phyloP scores from a whole-genome alignment of 805 yeast species.

The Monosporozyma unispora region DNA sequence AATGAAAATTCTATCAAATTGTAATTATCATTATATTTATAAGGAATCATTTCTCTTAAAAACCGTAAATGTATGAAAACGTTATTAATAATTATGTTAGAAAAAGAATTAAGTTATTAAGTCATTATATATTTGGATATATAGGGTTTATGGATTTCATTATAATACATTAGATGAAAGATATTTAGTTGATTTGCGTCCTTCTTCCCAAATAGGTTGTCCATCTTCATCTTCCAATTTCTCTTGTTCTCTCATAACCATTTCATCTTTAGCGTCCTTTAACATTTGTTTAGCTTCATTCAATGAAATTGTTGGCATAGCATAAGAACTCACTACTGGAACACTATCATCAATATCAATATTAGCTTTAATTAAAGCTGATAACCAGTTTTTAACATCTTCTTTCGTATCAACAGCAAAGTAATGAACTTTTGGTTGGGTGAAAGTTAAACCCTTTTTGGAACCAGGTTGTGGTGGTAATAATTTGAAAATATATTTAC shows the following conservation, averaged over 20 bases:
- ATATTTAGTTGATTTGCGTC: slow-evolving; percentile 11
- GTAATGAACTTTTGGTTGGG: slow-evolving; percentile 91
- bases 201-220: slow-evolving; percentile 25
- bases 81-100: background rate
- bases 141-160: background rate
- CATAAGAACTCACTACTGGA: slow-evolving; percentile 89
- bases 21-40: no score
- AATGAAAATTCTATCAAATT: no score
- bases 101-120: background rate
- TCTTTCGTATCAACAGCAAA: slow-evolving; percentile 89
- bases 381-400: slow-evolving; percentile 91
- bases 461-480: slow-evolving; percentile 98
- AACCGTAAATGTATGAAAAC: no score
- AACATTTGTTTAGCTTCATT: slow-evolving; percentile 79
- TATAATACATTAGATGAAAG: background rate
- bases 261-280: slow-evolving; percentile 70
- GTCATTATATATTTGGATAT: background rate
- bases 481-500: slow-evolving; percentile 81
- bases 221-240: slow-evolving; percentile 25
- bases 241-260: slow-evolving; percentile 44
- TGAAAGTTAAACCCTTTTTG: slow-evolving; percentile 87
- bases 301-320: slow-evolving; percentile 85
- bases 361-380: slow-evolving; percentile 89
- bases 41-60: no score
- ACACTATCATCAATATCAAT: slow-evolving; percentile 89